Evolutionary conservation across 2,329 filamentous ascomycete species (phyloP), one percentile per base, ranked within the genome.

Genomic region (Phyllosticta capitalensis): DNA sequence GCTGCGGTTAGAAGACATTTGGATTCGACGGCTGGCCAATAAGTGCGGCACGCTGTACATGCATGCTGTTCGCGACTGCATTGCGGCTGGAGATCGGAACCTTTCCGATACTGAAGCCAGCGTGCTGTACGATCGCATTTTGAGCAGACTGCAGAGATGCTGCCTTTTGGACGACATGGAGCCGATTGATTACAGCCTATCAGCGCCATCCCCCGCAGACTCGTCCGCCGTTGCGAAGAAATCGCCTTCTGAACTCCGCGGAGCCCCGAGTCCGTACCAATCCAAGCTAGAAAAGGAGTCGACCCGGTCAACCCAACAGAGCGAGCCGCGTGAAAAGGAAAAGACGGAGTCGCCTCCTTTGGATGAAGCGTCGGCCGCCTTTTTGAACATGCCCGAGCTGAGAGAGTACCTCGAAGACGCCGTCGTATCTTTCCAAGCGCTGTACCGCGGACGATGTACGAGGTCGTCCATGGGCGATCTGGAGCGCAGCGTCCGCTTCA

Each of bases 11-110:
- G 82, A 85, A 67, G 81, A 81, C 64, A 77, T 85, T 1, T 86
- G 84, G 66, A 78, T 89, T 2, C 79, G 84, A 1, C 82, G 83
- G 63, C 75, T 90, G 1, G 81, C 84, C 0, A 81, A 83, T 3
- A 83, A 83, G 67, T 91, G 88, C 64, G 88, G 88, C 14, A 87
- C 83, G 7, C 78, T 88, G 0, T 92, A 90, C 71, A 86, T 85
- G 80, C 87, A 85, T 67, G 88, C 87, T 0, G 87, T 90, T 1
- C 82, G 88, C 67, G 79, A 83, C 2, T 91, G 88, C 65, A 85
- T 87, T 78, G 79, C 79, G 61, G 85, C 87, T n/a, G 84, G 87
- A 2, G 86, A 90, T 63, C 65, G 64, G 19, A 67, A 65, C 52
- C 64, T 65, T 22, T 67, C 64, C 30, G 66, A 63, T 24, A 62